A percentile compares a stretch with the other conserved stretches of the same genome.
These are phyloP conservation scores for Lycium ferocissimum DNA, from an alignment of 257 asterid genomes.

Conservation along the genomic window DNA sequence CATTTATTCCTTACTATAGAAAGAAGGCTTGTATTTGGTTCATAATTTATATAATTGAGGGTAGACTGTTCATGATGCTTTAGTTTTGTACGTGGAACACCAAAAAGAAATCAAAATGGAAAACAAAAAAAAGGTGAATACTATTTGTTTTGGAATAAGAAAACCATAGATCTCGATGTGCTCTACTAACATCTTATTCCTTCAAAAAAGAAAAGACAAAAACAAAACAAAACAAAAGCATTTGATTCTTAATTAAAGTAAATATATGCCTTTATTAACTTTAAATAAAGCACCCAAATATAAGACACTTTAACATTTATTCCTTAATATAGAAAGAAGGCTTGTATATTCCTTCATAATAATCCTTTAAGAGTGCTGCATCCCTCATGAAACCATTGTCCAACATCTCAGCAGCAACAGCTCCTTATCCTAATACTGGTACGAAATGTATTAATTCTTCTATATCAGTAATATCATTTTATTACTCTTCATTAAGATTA, in stretches of 20 bases:
- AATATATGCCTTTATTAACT: too few relatives aligned
- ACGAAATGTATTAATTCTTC: background rate
- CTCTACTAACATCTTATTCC: too few relatives aligned
- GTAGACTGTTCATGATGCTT: background rate
- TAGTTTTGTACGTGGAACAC: background rate
- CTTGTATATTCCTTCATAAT: slow-evolving; percentile 21
- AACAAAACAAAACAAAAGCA: too few relatives aligned
- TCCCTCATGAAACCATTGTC: background rate
- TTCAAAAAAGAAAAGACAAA: too few relatives aligned
- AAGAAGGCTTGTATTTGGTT: background rate
- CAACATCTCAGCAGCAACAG: background rate
- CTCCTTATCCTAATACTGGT: background rate
- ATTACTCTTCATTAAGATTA: background rate
- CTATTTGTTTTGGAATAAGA: too few relatives aligned
- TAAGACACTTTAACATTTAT: background rate
- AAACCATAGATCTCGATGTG: background rate
- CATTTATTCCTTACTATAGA: background rate
- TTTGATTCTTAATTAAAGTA: too few relatives aligned
- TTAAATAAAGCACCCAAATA: too few relatives aligned
- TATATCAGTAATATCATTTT: background rate
- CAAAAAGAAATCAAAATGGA: background rate
- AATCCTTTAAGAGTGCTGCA: background rate
- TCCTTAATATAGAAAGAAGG: background rate
- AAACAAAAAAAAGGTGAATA: too few relatives aligned
- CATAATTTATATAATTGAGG: too few relatives aligned